Conservation (phyloP, 75 land plant species). For the Isoetes taiwanensis region DNA sequence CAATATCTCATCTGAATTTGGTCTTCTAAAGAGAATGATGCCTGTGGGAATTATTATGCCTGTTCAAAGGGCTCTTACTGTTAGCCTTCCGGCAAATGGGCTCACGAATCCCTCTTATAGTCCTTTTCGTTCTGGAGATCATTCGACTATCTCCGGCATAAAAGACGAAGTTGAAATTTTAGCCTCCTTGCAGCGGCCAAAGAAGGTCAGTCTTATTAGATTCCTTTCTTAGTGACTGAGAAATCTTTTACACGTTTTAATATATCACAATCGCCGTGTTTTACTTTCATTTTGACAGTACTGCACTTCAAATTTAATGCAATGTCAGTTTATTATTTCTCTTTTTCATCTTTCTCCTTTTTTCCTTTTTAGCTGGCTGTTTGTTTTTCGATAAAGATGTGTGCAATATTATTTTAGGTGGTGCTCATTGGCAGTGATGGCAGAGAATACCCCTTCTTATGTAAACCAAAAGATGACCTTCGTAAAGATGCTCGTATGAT, state of each 20-base stretch:
- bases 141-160: conserved; percentile 78
- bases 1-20: conserved; percentile 64
- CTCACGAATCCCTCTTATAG: conserved; percentile 39
- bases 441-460: conserved; percentile 70
- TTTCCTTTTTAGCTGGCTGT: not conserved
- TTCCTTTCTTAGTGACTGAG: not conserved
- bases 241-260: not conserved
- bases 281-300: not conserved
- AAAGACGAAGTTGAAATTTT: conserved; percentile 93
- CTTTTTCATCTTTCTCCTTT: not conserved
- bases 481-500: conserved; percentile 99
- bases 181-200: conserved; percentile 88
- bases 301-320: not conserved
- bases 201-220: conserved; percentile 42
- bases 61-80: conserved; percentile 82
- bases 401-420: conserved; percentile 34
- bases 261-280: not conserved
- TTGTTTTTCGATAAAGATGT: not conserved
- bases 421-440: conserved; percentile 87
- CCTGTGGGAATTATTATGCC: conserved; percentile 94
- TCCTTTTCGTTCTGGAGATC: conserved; percentile 54
- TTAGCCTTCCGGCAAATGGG: conserved; percentile 56
- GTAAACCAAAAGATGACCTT: conserved; percentile 99
- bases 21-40: conserved; percentile 95
- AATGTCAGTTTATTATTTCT: not conserved